A percentile compares a stretch with the other conserved stretches of the same genome.
phyloP scores from a whole-genome alignment of 164 flowering plant genomes.

The Tetracentron sinense region DNA sequence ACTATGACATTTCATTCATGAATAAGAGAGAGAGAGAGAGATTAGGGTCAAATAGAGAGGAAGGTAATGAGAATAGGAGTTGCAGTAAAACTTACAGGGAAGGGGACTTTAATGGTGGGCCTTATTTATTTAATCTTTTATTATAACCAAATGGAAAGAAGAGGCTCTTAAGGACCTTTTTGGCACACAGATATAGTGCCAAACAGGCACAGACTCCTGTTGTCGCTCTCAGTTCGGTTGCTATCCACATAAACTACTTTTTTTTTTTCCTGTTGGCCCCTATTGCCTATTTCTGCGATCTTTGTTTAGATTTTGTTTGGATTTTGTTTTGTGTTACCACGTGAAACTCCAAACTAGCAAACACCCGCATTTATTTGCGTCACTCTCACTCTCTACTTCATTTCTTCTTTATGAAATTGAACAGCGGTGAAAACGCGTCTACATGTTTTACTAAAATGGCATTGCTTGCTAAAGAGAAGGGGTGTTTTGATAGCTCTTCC shows the following conservation, averaged over 20 bases:
- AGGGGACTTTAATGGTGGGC: conserved; percentile 14
- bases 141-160: background rate
- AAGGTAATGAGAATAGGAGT: background rate
- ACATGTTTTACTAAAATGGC: too few species aligned
- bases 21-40: conserved; percentile 12
- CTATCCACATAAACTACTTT: conserved; percentile 22
- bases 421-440: too few species aligned
- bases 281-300: conserved; percentile 9
- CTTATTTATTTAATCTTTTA: background rate
- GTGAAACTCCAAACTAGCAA: conserved; percentile 9
- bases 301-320: conserved; percentile 24
- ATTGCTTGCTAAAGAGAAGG: too few species aligned
- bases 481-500: too few species aligned
- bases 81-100: conserved; percentile 14
- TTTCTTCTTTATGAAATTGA: too few species aligned
- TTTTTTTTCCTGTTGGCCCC: conserved; percentile 11
- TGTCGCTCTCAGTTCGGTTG: conserved; percentile 27
- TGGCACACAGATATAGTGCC: conserved; percentile 11
- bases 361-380: background rate
- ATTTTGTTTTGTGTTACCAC: conserved; percentile 15
- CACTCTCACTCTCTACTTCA: too few species aligned
- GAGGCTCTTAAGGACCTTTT: conserved; percentile 11
- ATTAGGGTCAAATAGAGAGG: background rate
- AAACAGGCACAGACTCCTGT: conserved; percentile 9
- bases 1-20: conserved; percentile 18